Base-by-base conservation (phyloP, 2,329 filamentous ascomycete species). In the Ceratocystis alfenasii region DNA sequence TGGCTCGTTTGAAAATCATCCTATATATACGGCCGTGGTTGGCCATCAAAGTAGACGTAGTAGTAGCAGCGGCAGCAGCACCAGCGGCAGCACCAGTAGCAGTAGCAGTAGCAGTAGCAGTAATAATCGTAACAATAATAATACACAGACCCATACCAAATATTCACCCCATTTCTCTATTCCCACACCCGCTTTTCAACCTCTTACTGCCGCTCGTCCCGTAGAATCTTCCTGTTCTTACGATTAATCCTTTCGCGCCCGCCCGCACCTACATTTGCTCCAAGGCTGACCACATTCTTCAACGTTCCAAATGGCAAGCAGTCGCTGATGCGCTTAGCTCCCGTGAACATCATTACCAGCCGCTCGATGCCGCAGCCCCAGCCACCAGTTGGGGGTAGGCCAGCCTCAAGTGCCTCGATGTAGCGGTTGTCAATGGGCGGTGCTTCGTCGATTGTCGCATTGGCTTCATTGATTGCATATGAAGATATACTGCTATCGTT, bases 311-410 rank as follows among this genome's bases (percentile, higher is more conserved):
- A 99, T 44, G 87, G 85, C 71, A 97, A 77, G 20, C 93, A 90
- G 75, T 97, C 92, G 48, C 83, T 84, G 72, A 99, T 96, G 70
- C 88, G 83, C 73, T 83, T 83, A 45, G 85, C 81, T 0, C 89
- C 91, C 0, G 87, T 84, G 71, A 97, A 89, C 62, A 96, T 77
- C 94, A 99, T 99, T 46, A 90, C 87, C 64, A 99, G 78, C 64
- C 94, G 81, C 76, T 99, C 94, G 53, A 99, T 79, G 1, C 94
- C 94, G 71, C 91, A 95, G 1, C 94, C 94, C 94, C 94, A 99
- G 3, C 94, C 94, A 0, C 93, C 94, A 0, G 94, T 99, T 0
- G 94, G 90, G n/a, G 94, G 94, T 68, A 99, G 77, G 0, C 90
- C 94, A 77, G 89, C 90, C 74, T 95, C 90, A 63, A 99, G 76